Base-by-base conservation (phyloP, 225 moss, liverwort and hornwort species). In the Anthoceros angustus region DNA sequence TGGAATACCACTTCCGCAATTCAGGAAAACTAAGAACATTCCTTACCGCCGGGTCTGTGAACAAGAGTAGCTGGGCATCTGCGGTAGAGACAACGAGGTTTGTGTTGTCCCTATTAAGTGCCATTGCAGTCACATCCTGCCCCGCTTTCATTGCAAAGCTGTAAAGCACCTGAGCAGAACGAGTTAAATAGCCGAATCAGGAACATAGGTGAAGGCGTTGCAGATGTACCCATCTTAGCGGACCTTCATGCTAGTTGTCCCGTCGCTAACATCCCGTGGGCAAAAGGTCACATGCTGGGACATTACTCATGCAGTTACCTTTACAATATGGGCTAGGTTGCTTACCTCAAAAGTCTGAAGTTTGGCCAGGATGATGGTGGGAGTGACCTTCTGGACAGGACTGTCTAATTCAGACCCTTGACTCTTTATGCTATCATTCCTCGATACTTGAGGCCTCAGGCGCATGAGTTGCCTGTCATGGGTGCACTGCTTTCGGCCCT, bases 11-110 rank as follows among this genome's bases (percentile, higher is more conserved):
- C 38, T 12, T 25, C 68, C 16, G 60, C 8, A 7, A 64, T 18
- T 23, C 18, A 64, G 26, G 38, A 43, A 42, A 25, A 2, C 42
- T 38, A 15, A 43, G 10, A 18, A 42, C 70, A 42, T 8, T 38
- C 40, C 86, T 72, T 87, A 98, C 98, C 61, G 82, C 81, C 70
- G 98, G 98, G 67, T 98, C 98, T 9, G 98, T 86, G 70, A 98
- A 92, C n/a, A 98, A 80, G 66, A 98, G 82, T 71, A 98, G 71
- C 74, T 98, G 98, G 43, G 89, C 87, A 76, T 89, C 86, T 55
- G 87, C 86, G 42, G 98, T 98, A 55, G 92, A 92, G 41, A 98
- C 89, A 68, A 98, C 67, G 67, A 98, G 85, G 72, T 92, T 92
- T 69, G 89, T 92, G 74, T 98, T 87, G 61, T 98, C 92, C 42